phyloP scores from a whole-genome alignment of 1,139 yeast species.

The Blastobotrys ciferrii region DNA sequence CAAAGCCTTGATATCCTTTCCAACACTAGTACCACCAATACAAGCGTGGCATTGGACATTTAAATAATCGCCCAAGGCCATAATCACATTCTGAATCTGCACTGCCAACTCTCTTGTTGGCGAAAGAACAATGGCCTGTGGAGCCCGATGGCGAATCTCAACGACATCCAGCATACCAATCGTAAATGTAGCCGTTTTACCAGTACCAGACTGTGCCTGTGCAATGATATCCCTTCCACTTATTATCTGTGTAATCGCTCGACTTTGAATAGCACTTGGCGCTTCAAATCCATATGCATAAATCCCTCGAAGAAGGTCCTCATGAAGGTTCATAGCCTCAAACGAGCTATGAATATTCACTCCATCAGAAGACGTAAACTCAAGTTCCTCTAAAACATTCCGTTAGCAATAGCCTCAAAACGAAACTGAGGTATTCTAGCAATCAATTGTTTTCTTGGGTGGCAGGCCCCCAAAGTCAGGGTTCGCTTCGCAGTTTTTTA shows the following conservation, averaged over 20 bases:
- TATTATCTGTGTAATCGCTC: constrained; percentile 95
- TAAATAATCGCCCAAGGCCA: constrained; percentile 91
- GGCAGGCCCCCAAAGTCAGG: too few relatives aligned
- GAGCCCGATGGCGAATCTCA: constrained; percentile 47
- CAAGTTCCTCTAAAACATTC: constrained; percentile 40
- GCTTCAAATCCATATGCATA: constrained; percentile 97
- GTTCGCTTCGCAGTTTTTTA: background rate
- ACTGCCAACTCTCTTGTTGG: constrained; percentile 99
- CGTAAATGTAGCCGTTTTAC: constrained; percentile 99
- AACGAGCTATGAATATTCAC: constrained; percentile 43
- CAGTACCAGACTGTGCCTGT: constrained; percentile 99
- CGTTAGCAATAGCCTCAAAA: too few relatives aligned
- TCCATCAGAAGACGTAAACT: constrained; percentile 58
- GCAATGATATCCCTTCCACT: constrained; percentile 97
- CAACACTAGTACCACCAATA: constrained; percentile 95
- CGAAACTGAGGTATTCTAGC: too few relatives aligned
- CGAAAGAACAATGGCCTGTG: constrained; percentile 86
- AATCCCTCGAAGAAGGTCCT: constrained; percentile 63
- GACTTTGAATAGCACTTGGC: constrained; percentile 97
- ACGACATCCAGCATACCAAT: constrained; percentile 94
- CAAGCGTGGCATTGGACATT: constrained; percentile 95
- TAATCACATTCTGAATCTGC: constrained; percentile 95
- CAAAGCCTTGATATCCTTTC: constrained; percentile 90
- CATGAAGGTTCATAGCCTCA: constrained; percentile 65
- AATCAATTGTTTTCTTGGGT: too few relatives aligned